These are phyloP conservation scores for Bretziella fagacearum DNA, from an alignment of 2,329 filamentous ascomycete genomes.

Conservation along the genomic window DNA sequence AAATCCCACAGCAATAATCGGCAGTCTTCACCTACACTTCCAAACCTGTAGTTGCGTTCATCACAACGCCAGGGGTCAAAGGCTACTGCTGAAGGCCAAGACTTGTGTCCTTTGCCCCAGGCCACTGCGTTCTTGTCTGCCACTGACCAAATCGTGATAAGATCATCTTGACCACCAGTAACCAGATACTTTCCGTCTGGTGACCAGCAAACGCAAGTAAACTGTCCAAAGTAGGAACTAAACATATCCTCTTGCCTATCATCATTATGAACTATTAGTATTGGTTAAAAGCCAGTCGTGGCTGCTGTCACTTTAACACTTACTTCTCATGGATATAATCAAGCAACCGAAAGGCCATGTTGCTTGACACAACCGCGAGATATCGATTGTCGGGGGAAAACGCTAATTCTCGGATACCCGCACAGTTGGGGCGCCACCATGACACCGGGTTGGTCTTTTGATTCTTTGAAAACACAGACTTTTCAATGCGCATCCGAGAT, in stretches of 20 bases:
- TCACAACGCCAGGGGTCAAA: constrained; percentile 98
- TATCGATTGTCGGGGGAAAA: constrained; percentile 83
- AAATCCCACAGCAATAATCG: constrained; percentile 92
- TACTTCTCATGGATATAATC: constrained; percentile 85
- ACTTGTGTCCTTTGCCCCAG: constrained; percentile 85
- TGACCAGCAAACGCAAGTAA: constrained; percentile 92
- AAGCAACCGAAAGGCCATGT: constrained; percentile 75
- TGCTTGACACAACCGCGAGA: constrained; percentile 78
- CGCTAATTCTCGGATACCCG: constrained; percentile 75
- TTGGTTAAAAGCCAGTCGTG: not conserved
- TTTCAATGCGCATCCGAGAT: constrained; percentile 44
- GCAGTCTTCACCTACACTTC: constrained; percentile 88
- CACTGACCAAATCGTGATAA: constrained; percentile 90
- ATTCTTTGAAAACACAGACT: constrained; percentile 85
- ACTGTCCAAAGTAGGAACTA: constrained; percentile 80
- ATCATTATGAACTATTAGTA: not conserved
- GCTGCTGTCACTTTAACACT: constrained; percentile 19
- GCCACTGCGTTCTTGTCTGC: constrained; percentile 72
- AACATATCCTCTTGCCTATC: constrained; percentile 67
- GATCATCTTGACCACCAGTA: constrained; percentile 87
- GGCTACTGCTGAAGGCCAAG: constrained; percentile 82
- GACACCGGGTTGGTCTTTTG: constrained; percentile 88
- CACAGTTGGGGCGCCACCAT: constrained; percentile 81
- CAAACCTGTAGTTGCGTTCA: constrained; percentile 86
- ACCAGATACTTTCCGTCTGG: constrained; percentile 92